Base-by-base conservation (phyloP, 2,329 filamentous ascomycete genomes). In the Cladophialophora chaetospira region DNA sequence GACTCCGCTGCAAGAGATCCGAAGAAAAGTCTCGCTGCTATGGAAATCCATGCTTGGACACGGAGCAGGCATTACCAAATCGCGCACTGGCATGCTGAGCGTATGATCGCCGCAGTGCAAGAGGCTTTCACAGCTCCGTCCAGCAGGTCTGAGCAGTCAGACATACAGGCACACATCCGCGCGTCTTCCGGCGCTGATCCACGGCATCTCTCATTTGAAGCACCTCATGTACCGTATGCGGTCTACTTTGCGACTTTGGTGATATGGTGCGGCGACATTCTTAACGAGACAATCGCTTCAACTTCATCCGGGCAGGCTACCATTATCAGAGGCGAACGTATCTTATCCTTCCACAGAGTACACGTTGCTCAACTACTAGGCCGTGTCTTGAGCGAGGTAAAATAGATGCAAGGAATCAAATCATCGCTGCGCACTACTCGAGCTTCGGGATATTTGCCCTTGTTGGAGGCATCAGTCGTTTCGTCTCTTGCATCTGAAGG, bases 201-300 rank as follows among this genome's bases (percentile, higher is more conserved):
- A 19, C 56, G 51, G 26, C 26, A 43, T 3, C 26, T 55, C 15
- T 45, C 51, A 13, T 55, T 35, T 13, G 52, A 52, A 48, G 40
- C 52, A n/a, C 42, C 57, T 26, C 57, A 59, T 26, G 35, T 59
- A 6, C 52, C 57, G 11, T 59, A 59, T 36, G 57, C 52, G 6
- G 19, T 59, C 15, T 59, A 59, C 28, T 55, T 35, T 15, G 57
- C 57, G 5, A 55, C 53, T 3, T 42, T 59, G 3, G 42, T 59
- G 10, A 8, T 59, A 19, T 59, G 57, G 57, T 52, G 52, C 29
- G 57, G 52, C n/a, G n/a, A n/a, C n/a, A n/a, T n/a, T n/a, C n/a
- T n/a, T n/a, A n/a, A n/a, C n/a, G n/a, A n/a, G n/a, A n/a, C n/a
- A n/a, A n/a, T n/a, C n/a, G n/a, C n/a, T n/a, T n/a, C n/a, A n/a